A percentile compares a stretch with the other conserved stretches of the same genome.
Evolutionary conservation across 192 early-diverging fungal species (phyloP).

Genomic region (Entomortierella beljakovae): DNA sequence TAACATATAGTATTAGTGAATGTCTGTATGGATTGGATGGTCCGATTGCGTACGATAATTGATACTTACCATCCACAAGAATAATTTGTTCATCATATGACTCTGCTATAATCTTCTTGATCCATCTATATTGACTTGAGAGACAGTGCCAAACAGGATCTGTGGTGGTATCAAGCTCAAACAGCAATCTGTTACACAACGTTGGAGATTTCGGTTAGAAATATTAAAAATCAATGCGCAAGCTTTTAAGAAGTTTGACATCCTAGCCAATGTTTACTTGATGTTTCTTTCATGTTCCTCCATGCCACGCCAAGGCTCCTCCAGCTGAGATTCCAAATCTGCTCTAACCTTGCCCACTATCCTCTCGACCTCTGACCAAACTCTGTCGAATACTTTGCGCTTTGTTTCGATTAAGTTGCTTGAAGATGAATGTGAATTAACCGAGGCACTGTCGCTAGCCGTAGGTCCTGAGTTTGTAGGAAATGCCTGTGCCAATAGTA

Average conservation of each 20-base stretch:
- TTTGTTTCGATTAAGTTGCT: conserved; percentile 53
- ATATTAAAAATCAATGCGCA: background rate
- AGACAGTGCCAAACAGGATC: conserved; percentile 94
- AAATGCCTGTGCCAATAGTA: conserved; percentile 55
- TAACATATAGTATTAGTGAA: too few relatives aligned
- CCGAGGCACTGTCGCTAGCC: conserved; percentile 29
- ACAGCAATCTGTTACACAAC: conserved; percentile 63
- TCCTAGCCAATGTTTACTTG: conserved; percentile 60
- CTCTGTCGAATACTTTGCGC: conserved; percentile 90
- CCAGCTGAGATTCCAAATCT: conserved; percentile 81
- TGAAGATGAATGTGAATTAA: conserved; percentile 25
- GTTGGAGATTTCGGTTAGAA: background rate
- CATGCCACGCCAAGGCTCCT: conserved; percentile 79
- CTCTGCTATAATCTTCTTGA: conserved; percentile 78
- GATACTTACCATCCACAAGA: conserved; percentile 52
- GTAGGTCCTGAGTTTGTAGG: conserved; percentile 14
- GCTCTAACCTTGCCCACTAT: conserved; percentile 79
- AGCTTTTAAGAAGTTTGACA: background rate
- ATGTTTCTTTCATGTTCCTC: conserved; percentile 93
- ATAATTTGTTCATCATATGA: conserved; percentile 71
- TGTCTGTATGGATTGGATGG: too few relatives aligned
- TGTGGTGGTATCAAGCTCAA: conserved; percentile 80
- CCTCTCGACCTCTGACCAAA: conserved; percentile 92
- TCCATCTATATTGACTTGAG: conserved; percentile 89
- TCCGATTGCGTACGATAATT: background rate